A percentile compares a stretch with the other conserved stretches of the same genome.
These are phyloP conservation scores for Acmispon strigosus DNA, from an alignment of 306 rosid genomes.

Conservation along the genomic window DNA sequence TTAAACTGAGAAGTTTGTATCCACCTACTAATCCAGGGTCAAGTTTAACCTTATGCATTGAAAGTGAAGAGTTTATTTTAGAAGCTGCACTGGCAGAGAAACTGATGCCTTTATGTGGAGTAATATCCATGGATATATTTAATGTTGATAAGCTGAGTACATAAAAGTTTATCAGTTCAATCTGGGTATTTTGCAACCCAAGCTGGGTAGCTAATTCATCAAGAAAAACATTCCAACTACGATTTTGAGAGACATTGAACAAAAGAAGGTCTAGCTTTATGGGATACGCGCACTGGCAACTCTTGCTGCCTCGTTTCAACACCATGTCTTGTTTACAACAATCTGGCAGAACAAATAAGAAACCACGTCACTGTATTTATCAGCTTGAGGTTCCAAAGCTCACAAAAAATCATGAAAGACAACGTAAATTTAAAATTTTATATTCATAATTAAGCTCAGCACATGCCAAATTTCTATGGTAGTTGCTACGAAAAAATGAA, in stretches of 20 bases:
- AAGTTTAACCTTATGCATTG: conserved; percentile 61
- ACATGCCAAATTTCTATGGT: background rate
- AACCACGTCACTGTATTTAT: background rate
- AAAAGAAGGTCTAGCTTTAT: conserved; percentile 90
- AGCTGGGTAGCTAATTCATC: conserved; percentile 68
- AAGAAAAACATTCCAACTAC: conserved; percentile 59
- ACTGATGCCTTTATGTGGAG: conserved; percentile 69
- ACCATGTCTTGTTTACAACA: conserved; percentile 90
- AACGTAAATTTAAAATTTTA: background rate
- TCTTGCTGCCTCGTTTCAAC: conserved; percentile 55
- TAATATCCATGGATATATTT: conserved; percentile 92
- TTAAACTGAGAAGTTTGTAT: conserved; percentile 70
- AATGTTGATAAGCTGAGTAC: conserved; percentile 49
- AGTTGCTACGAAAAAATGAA: background rate
- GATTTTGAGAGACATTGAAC: conserved; percentile 72
- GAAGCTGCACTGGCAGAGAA: conserved; percentile 71
- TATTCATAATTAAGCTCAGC: background rate
- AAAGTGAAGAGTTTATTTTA: conserved; percentile 67
- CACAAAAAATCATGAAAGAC: background rate
- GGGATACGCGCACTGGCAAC: conserved; percentile 91
- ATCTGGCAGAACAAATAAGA: conserved; percentile 44
- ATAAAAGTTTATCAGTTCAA: conserved; percentile 79
- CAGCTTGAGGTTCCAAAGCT: background rate
- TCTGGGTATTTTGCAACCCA: conserved; percentile 57
- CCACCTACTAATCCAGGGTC: conserved; percentile 68